These are phyloP conservation scores for Nicotiana benthamiana DNA, from an alignment of 257 asterid genomes.

Conservation along the genomic window DNA sequence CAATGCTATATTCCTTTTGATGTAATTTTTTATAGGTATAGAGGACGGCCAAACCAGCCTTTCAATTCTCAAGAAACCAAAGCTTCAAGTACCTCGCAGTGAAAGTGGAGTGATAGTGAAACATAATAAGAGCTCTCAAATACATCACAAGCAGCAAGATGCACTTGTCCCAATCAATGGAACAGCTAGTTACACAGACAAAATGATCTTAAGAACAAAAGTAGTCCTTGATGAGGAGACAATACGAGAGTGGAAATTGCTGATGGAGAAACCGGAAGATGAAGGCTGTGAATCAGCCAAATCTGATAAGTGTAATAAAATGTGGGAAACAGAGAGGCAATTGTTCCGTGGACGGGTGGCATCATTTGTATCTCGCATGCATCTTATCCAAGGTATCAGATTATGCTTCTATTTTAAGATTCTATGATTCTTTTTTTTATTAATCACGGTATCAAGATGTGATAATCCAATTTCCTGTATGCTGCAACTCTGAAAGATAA, in stretches of 20 bases:
- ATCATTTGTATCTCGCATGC: constrained; percentile 73
- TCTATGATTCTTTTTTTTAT: background rate
- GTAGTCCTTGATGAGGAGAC: constrained; percentile 73
- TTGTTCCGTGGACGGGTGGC: constrained; percentile 54
- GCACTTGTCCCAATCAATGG: background rate
- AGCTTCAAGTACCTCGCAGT: background rate
- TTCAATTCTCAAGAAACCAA: background rate
- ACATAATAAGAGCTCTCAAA: background rate
- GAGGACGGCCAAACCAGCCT: background rate
- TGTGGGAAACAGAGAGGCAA: constrained; percentile 66
- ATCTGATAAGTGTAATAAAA: constrained; percentile 38
- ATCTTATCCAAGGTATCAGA: constrained; percentile 60
- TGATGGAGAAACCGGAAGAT: constrained; percentile 47
- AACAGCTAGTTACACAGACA: background rate
- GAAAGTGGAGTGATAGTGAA: background rate
- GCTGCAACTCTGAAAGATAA: background rate
- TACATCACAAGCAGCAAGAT: background rate
- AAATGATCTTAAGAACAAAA: constrained; percentile 15
- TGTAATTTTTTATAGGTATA: background rate
- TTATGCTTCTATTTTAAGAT: background rate
- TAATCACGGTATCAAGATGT: constrained; percentile 1
- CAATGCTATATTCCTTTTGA: background rate
- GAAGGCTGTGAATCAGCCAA: constrained; percentile 50
- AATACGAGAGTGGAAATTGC: constrained; percentile 51
- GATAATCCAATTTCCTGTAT: background rate